Base-by-base conservation (phyloP, 768 basidiomycete species). In the Suillus occidentalis region DNA sequence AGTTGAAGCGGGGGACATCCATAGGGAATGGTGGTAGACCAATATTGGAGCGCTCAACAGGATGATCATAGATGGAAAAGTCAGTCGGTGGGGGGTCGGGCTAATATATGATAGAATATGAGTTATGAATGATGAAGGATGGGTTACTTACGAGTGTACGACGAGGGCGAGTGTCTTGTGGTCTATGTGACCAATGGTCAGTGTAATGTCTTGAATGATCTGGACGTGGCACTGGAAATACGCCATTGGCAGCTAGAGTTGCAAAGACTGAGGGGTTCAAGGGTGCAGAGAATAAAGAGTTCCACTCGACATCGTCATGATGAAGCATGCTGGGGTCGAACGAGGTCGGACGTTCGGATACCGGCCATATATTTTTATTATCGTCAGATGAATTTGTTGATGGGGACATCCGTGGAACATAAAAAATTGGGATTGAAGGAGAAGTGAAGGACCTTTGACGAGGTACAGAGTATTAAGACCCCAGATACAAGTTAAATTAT, bases 1-100 rank as follows among this genome's bases (percentile, higher is more conserved):
- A 10, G 85, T 74, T 47, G 84, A 83, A 6, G 85, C 78, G 56
- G 91, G 84, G 14, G 92, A 92, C 92, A 94, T 93, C 92, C 91
- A 94, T 47, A 93, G 77, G 47, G 91, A 91, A 91, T 4, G 92
- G 90, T 56, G 88, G 89, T 52, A 92, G 78, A 63, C 85, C 84
- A 40, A 81, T 70, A 66, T 80, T 78, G 56, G 83, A 82, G 70
- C 83, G 86, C 70, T 88, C 86, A 72, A 78, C 74, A 68, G 80
- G 70, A 42, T 72, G 65, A 62, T 61, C 67, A 64, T 75, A 76
- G 52, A 69, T 63, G 1, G 72, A 67, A 20, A 75, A 75, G 64
- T 72, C 63, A 20, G 64, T 14, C 3, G 71, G 12, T 40, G 68
- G 62, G 68, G 68, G 34, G 76, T 36, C 34, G 8, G 34, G 34